A percentile compares a stretch with the other conserved stretches of the same genome.
These are phyloP conservation scores for Phaeodactylum tricornutum DNA, from an alignment of 108 stramenopile genomes.

Conservation along the genomic window DNA sequence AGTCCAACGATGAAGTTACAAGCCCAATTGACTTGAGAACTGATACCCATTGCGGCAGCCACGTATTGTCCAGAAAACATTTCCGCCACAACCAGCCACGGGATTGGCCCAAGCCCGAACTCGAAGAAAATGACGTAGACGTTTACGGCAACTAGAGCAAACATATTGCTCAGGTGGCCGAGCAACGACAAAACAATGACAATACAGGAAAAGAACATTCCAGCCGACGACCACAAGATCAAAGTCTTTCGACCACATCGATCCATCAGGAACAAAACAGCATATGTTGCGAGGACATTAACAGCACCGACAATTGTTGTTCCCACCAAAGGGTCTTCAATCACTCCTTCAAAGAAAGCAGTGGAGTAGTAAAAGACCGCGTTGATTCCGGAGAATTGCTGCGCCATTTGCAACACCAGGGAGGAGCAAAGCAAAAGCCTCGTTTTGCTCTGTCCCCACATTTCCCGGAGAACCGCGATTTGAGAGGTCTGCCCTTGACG, in stretches of 20 bases:
- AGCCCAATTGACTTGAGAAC: constrained; percentile 84
- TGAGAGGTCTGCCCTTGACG: constrained; percentile 29
- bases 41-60: constrained; percentile 71
- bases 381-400: constrained; percentile 97
- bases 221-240: constrained; percentile 78
- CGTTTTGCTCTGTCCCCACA: constrained; percentile 63
- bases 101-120: constrained; percentile 95
- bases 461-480: constrained; percentile 35
- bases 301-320: constrained; percentile 86
- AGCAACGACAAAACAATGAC: constrained; percentile 54
- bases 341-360: constrained; percentile 88
- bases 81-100: constrained; percentile 90
- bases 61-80: constrained; percentile 72
- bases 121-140: constrained; percentile 89
- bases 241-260: constrained; percentile 69
- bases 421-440: constrained; percentile 61
- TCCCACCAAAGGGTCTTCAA: constrained; percentile 79
- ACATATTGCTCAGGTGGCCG: constrained; percentile 50
- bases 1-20: constrained; percentile 77
- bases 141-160: constrained; percentile 69
- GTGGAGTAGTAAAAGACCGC: constrained; percentile 99
- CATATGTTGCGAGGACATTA: constrained; percentile 91
- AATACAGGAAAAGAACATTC: constrained; percentile 68
- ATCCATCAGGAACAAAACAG: constrained; percentile 91
- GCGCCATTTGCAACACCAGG: constrained; percentile 78